phyloP scores from a whole-genome alignment of 768 basidiomycete genomes.

The Inosperma sp. region DNA sequence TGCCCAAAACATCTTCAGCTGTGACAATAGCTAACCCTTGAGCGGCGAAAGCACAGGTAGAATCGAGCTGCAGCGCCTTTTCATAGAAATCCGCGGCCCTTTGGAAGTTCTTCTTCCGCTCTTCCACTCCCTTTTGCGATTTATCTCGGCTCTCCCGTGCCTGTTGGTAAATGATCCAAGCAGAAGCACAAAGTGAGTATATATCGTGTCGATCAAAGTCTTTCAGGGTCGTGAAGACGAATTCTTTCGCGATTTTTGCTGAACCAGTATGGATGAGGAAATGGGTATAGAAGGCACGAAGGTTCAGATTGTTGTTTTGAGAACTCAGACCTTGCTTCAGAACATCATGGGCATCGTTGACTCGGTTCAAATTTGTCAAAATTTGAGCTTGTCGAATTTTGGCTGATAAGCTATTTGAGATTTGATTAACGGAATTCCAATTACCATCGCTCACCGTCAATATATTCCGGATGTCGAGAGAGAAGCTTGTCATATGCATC shows the following conservation, averaged over 20 bases:
- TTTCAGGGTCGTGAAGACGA: constrained; percentile 84
- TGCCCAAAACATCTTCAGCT: constrained; percentile 85
- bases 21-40: constrained; percentile 93
- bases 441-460: constrained; percentile 69
- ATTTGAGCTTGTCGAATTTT: constrained; percentile 90
- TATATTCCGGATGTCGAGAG: constrained; percentile 89
- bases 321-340: constrained; percentile 86
- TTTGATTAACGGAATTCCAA: background rate
- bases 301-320: constrained; percentile 71
- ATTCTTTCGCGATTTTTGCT: constrained; percentile 73
- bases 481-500: constrained; percentile 87
- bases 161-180: constrained; percentile 80
- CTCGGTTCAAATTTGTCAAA: constrained; percentile 60
- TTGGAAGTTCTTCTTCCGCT: constrained; percentile 73
- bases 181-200: constrained; percentile 87
- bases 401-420: constrained; percentile 48
- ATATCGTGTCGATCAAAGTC: constrained; percentile 84
- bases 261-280: constrained; percentile 81
- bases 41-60: constrained; percentile 86
- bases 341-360: constrained; percentile 80
- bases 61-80: constrained; percentile 81
- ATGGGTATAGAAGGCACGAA: constrained; percentile 90
- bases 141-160: constrained; percentile 79
- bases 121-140: constrained; percentile 52
- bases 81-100: constrained; percentile 89